Evolutionary conservation across 1,284 basidiomycete species (phyloP).

Genomic region (Ustilago hordei): DNA sequence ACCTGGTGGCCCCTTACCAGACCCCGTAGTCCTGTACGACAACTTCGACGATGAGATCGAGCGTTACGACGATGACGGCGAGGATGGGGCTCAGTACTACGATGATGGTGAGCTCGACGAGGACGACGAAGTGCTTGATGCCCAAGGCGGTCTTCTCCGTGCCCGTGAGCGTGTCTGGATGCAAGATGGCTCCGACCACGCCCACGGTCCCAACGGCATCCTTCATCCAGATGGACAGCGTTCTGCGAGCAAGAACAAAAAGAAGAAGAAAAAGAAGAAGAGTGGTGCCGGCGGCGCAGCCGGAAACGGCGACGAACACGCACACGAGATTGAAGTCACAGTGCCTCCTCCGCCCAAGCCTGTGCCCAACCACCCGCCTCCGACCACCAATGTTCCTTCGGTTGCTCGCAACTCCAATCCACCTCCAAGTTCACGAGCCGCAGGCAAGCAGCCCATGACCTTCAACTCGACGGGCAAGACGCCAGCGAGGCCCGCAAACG

Average conservation of each 20-base stretch:
- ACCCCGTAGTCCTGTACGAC: slow-evolving; percentile 65
- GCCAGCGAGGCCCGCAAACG: slow-evolving; percentile 66
- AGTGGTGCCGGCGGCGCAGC: slow-evolving; percentile 61
- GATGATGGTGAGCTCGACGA: slow-evolving; percentile 63
- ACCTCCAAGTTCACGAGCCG: slow-evolving; percentile 76
- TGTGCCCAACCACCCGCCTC: slow-evolving; percentile 59
- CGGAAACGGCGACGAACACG: slow-evolving; percentile 68
- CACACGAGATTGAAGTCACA: slow-evolving; percentile 66
- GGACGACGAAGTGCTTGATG: slow-evolving; percentile 49
- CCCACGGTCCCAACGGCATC: slow-evolving; percentile 31
- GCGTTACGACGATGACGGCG: slow-evolving; percentile 61
- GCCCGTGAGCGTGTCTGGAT: slow-evolving; percentile 46
- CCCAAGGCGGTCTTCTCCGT: slow-evolving; percentile 36
- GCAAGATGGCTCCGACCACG: slow-evolving; percentile 36
- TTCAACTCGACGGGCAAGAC: slow-evolving; percentile 57
- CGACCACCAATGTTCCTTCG: slow-evolving; percentile 69
- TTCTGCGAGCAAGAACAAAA: slow-evolving; percentile 70
- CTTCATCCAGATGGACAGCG: slow-evolving; percentile 27
- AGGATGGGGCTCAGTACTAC: slow-evolving; percentile 63
- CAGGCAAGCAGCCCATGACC: slow-evolving; percentile 81
- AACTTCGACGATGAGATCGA: slow-evolving; percentile 64
- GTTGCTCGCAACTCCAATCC: slow-evolving; percentile 64
- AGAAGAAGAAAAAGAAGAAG: slow-evolving; percentile 73
- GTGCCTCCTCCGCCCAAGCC: slow-evolving; percentile 66
- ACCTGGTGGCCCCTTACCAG: slow-evolving; percentile 58